These are phyloP conservation scores for Lentithecium fluviatile DNA, from an alignment of 495 filamentous ascomycete species.

Conservation along the genomic window DNA sequence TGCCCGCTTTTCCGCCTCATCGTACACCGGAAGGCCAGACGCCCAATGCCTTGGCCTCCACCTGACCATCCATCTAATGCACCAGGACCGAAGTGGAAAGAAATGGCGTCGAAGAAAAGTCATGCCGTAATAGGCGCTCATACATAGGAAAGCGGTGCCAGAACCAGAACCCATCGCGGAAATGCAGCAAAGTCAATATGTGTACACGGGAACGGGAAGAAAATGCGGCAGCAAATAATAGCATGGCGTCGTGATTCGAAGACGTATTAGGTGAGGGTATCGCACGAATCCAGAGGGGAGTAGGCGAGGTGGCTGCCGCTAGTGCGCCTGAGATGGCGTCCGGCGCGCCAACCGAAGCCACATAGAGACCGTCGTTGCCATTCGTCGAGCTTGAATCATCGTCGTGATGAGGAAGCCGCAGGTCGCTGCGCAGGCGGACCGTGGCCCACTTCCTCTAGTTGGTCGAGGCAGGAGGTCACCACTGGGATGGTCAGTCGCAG, in stretches of 20 bases:
- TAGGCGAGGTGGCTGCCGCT: conserved; percentile 1
- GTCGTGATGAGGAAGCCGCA: conserved; percentile 28
- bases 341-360: conserved; percentile 25
- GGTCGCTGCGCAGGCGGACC: conserved; percentile 11
- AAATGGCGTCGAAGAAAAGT: neutral
- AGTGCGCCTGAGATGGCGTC: conserved; percentile 8
- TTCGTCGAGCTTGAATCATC: conserved; percentile 15
- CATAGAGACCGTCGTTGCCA: neutral
- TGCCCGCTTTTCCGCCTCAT: conserved; percentile 6
- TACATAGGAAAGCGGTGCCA: neutral
- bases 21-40: neutral
- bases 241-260: neutral
- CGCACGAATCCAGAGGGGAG: neutral
- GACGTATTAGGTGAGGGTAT: conserved; percentile 6
- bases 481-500: conserved; percentile 15
- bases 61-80: conserved; percentile 6
- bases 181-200: conserved; percentile 20
- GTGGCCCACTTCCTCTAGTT: conserved; percentile 17
- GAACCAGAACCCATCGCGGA: conserved; percentile 1
- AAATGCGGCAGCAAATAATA: neutral
- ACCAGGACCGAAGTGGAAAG: conserved; percentile 1
- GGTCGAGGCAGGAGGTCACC: conserved; percentile 30
- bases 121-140: conserved; percentile 14
- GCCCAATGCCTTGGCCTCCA: conserved; percentile 3
- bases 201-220: conserved; percentile 11